Evolutionary conservation across 257 asterid genomes (phyloP).

Genomic region (Ballota nigra): DNA sequence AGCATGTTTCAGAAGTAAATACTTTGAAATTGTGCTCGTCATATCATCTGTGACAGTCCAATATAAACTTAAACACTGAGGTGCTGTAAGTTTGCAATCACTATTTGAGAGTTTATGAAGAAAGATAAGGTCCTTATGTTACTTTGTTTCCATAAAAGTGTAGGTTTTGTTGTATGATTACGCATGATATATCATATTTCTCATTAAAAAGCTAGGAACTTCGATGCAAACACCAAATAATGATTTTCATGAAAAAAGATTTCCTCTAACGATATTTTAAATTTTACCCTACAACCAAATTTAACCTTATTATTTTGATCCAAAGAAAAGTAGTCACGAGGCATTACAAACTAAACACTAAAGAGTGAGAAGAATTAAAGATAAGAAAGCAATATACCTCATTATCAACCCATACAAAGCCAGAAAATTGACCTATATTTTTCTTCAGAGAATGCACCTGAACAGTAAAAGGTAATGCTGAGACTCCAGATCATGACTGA

Average conservation of each 20-base stretch:
- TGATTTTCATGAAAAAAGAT: not conserved
- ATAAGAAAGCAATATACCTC: slow-evolving; percentile 46
- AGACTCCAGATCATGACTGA: slow-evolving; percentile 20
- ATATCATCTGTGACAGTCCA: too few species aligned
- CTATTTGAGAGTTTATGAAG: not conserved
- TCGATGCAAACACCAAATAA: not conserved
- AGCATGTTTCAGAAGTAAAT: too few species aligned
- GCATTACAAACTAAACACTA: not conserved
- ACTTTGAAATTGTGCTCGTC: not conserved
- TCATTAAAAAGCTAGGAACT: not conserved
- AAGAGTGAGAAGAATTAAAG: not conserved
- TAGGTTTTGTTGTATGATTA: not conserved
- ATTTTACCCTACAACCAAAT: slow-evolving; percentile 1
- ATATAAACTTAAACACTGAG: too few species aligned
- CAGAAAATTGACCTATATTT: slow-evolving; percentile 87
- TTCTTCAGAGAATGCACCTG: slow-evolving; percentile 78
- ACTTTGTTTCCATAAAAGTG: not conserved
- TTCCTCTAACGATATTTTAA: slow-evolving; percentile 7
- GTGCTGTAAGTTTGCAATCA: too few species aligned
- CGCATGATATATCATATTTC: not conserved
- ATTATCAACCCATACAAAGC: slow-evolving; percentile 75
- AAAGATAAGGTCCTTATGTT: not conserved
- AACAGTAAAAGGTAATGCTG: slow-evolving; percentile 18
- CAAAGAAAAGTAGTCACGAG: slow-evolving; percentile 3
- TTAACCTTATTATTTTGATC: slow-evolving; percentile 7